Conservation (phyloP, 208 protist species). For the Naegleria fowleri region DNA sequence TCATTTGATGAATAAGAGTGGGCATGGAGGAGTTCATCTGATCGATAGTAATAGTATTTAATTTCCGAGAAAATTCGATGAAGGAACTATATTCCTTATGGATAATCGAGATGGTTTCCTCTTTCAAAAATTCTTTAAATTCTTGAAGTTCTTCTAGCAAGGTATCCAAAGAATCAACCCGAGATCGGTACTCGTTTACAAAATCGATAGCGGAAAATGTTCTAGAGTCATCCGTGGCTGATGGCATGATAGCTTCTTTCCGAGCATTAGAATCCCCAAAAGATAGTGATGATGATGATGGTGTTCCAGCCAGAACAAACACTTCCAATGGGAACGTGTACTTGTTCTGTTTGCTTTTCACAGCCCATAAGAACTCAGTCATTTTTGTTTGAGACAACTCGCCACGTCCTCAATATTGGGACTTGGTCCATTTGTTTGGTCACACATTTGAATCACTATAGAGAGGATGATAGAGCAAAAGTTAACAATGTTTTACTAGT, state of each 20-base stretch:
- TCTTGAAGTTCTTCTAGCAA: background rate
- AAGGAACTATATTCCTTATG: constrained; percentile 17
- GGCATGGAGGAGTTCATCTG: background rate
- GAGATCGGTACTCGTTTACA: background rate
- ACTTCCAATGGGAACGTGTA: background rate
- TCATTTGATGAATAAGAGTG: background rate
- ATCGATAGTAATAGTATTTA: background rate
- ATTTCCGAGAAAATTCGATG: constrained; percentile 12
- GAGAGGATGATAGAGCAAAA: too few species aligned
- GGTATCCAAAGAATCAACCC: background rate
- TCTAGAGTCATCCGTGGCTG: background rate
- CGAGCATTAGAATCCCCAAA: background rate
- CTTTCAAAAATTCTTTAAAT: background rate
- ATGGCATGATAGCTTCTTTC: too few species aligned
- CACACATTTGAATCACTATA: too few species aligned
- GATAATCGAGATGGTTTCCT: constrained; percentile 7
- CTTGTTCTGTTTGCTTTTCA: background rate
- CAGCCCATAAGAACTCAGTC: background rate
- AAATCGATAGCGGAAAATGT: background rate
- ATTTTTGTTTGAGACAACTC: too few species aligned
- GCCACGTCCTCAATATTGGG: too few species aligned
- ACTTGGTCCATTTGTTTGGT: too few species aligned
- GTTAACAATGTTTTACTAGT: background rate
- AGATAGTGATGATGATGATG: background rate
- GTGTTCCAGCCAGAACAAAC: background rate